Conservation (phyloP, 352 stramenopile genomes). For the Phytophthora idaei region DNA sequence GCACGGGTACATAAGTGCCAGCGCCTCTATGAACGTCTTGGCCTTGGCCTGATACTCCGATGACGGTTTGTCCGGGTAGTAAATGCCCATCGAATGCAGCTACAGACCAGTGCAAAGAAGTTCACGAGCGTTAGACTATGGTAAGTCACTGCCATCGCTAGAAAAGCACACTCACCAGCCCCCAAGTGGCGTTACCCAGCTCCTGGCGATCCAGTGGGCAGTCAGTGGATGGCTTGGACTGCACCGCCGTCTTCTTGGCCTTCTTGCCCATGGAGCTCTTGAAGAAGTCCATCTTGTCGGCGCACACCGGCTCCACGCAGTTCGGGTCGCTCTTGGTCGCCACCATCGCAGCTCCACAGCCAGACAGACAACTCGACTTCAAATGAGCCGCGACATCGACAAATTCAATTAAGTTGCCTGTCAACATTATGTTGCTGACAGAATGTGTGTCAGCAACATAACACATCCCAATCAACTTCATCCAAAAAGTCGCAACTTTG, state of each 20-base stretch:
- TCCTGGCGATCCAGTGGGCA: slow-evolving; percentile 89
- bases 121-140: neutral
- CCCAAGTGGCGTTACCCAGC: slow-evolving; percentile 88
- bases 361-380: slow-evolving; percentile 3
- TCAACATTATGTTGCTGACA: slow-evolving; percentile 7
- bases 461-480: slow-evolving; percentile 22
- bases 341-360: slow-evolving; percentile 22
- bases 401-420: slow-evolving; percentile 9
- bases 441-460: neutral
- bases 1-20: slow-evolving; percentile 94
- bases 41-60: slow-evolving; percentile 90
- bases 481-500: neutral
- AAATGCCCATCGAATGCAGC: slow-evolving; percentile 95
- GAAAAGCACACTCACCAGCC: slow-evolving; percentile 57
- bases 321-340: slow-evolving; percentile 73
- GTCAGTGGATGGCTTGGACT: slow-evolving; percentile 42
- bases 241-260: slow-evolving; percentile 18
- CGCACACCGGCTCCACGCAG: slow-evolving; percentile 85
- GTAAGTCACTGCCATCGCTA: neutral
- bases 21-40: slow-evolving; percentile 88
- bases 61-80: slow-evolving; percentile 96
- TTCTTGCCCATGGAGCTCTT: slow-evolving; percentile 69
- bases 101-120: slow-evolving; percentile 23
- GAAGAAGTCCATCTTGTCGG: slow-evolving; percentile 88
- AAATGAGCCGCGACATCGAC: slow-evolving; percentile 10